Evolutionary conservation across 306 rosid genomes (phyloP), one percentile per base, ranked within the genome.

Genomic region (Prunus kanzakura): DNA sequence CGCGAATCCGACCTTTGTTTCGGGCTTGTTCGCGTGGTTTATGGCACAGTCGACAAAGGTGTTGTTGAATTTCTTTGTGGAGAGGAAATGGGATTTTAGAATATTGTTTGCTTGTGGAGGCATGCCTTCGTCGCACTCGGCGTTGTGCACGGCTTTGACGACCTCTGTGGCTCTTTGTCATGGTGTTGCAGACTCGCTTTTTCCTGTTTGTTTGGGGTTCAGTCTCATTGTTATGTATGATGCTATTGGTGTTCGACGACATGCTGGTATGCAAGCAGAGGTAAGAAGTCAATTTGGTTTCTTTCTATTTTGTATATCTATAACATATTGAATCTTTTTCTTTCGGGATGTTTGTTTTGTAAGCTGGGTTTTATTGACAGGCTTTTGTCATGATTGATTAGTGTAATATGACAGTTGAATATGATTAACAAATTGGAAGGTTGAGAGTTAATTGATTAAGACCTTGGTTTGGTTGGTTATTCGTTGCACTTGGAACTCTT

Each of bases 181-280:
- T 19, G 88, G 82, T 47, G 77, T 78, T 10, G 88, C 89, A 8
- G 91, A 86, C 58, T 91, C 98, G 0, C 81, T 93, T 9, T 93
- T 93, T 82, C 97, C 97, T 2, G 97, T 93, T 67, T 91, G 90
- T 72, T 80, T 93, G 84, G 97, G 97, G 2, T 93, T 93, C 81
- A 89, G 87, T 76, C 87, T 91, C 6, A 87, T 93, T 80, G 98
- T 93, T 20, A 93, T 93, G 97, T 91, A 89, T 64, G 98, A 93
- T 76, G 97, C 97, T 1, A 91, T 88, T 56, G 97, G 97, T 20
- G 97, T 93, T 63, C 80, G 98, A 27, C 78, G 98, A 63, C 98
- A 93, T 81, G 97, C 97, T 60, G 98, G 97, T 67, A 91, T 89
- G 88, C 98, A 93, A 78, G 98, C 97, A 72, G 86, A 88, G 98